These are phyloP conservation scores for Ogataea degrootiae DNA, from an alignment of 805 yeast genomes.

Conservation along the genomic window DNA sequence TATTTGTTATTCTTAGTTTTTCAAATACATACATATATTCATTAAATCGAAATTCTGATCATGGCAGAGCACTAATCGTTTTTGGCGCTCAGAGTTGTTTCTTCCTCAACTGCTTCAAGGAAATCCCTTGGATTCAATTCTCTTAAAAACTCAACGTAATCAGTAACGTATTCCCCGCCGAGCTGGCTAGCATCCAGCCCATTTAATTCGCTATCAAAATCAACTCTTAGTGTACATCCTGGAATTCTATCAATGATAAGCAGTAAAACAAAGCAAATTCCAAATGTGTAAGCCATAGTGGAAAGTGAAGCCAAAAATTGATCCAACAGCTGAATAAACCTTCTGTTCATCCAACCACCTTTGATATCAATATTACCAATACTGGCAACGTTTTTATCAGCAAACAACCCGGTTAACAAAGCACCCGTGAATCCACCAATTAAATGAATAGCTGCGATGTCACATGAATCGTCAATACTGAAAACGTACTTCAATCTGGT, in stretches of 20 bases:
- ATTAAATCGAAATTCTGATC: too few relatives aligned
- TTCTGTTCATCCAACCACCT: slow-evolving; percentile 87
- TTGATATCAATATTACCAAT: slow-evolving; percentile 65
- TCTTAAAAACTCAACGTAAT: slow-evolving; percentile 85
- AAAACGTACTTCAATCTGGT: slow-evolving; percentile 75
- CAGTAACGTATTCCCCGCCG: slow-evolving; percentile 81
- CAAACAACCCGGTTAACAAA: slow-evolving; percentile 75
- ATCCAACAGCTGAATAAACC: slow-evolving; percentile 78
- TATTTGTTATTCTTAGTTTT: background rate
- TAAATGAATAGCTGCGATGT: slow-evolving; percentile 91
- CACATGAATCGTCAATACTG: slow-evolving; percentile 81
- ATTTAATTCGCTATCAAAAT: slow-evolving; percentile 64
- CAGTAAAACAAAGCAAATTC: slow-evolving; percentile 55
- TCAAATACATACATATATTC: background rate
- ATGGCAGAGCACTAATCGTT: background rate
- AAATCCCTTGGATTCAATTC: slow-evolving; percentile 44
- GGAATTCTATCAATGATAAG: slow-evolving; percentile 69
- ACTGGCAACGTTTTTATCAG: slow-evolving; percentile 63
- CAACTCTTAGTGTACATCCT: slow-evolving; percentile 68
- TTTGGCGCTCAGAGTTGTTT: background rate
- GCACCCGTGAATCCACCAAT: slow-evolving; percentile 85
- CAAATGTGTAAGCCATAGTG: slow-evolving; percentile 59
- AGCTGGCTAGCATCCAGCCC: slow-evolving; percentile 90
- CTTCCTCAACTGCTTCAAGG: slow-evolving; percentile 3
- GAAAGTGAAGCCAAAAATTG: slow-evolving; percentile 43